Evolutionary conservation across 257 asterid species (phyloP).

Genomic region (Leptodermis oblonga): DNA sequence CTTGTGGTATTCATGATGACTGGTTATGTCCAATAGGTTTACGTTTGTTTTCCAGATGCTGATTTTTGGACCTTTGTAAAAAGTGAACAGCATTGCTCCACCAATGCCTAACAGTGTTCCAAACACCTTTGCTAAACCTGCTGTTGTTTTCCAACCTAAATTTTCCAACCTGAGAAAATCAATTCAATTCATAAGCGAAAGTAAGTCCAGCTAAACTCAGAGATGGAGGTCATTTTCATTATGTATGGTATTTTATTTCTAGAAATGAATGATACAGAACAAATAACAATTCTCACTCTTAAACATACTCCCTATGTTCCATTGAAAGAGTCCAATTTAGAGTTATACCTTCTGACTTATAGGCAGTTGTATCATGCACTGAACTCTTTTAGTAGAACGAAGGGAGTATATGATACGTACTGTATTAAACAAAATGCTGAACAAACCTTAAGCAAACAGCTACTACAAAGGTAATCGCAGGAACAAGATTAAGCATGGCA

Average conservation of each 20-base stretch:
- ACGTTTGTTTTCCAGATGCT: conserved; percentile 39
- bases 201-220: not conserved
- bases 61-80: conserved; percentile 58
- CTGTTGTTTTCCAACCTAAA: conserved; percentile 45
- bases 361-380: too few species aligned
- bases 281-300: too few species aligned
- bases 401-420: too few species aligned
- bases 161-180: conserved; percentile 47
- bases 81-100: conserved; percentile 79
- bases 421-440: not conserved
- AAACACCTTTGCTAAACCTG: conserved; percentile 66
- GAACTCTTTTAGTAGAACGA: too few species aligned
- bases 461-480: conserved; percentile 56
- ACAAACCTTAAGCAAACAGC: conserved; percentile 47
- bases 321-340: too few species aligned
- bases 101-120: conserved; percentile 59
- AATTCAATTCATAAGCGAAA: not conserved
- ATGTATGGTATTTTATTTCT: too few species aligned
- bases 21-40: conserved; percentile 37
- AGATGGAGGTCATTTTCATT: too few species aligned
- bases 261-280: too few species aligned
- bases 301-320: too few species aligned
- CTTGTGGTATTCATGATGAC: conserved; percentile 3
- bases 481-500: conserved; percentile 63
- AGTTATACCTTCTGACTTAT: too few species aligned